Evolutionary conservation across 441 rosid species (phyloP), one percentile per base, ranked within the genome.

Genomic region (Adansonia rubrostipa): DNA sequence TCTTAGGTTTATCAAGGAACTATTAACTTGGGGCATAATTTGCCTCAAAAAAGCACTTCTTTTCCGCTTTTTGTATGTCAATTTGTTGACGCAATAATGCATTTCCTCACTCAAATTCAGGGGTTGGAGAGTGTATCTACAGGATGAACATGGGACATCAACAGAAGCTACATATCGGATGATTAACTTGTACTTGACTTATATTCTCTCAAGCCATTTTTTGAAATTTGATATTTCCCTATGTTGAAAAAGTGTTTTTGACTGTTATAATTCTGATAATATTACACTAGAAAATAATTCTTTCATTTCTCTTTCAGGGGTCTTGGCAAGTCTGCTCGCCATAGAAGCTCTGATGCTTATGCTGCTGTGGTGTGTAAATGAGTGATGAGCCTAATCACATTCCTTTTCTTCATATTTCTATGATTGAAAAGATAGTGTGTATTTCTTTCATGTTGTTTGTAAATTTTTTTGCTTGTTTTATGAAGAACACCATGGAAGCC

Each of bases 111-210:
- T 75, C 54, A 10, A 67, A 71, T 82, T 62, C 79, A 93, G 99
- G 86, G 97, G 99, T 51, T 90, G 91, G 93, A 89, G 98, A 75
- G 97, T 96, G 74, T 96, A 91, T 86, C 89, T 96, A 54, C 91
- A 85, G 78, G 94, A 96, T 87, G 99, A 96, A 78, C 93, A 93
- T 82, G 92, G 97, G 44, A 90, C 99, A 71, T 88, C 99, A 57
- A 73, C 85, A n/a, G 93, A 92, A 75, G 97, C 99, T 33, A 62
- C 84, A 66, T 71, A 80, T 77, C 74, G 82, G 15, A 96, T 93
- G 97, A 92, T 96, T 78, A 76, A 86, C 80, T 82, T 86, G 98
- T 93, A 88, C 62, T 20, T 36, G 15, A 7, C 45, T 54, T 57
- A 36, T 17, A 1, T 45, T 77, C 54, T 5, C 50, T 74, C 20